phyloP scores from a whole-genome alignment of 148 eudicot species.

The Amaranthus hypochondriacus region DNA sequence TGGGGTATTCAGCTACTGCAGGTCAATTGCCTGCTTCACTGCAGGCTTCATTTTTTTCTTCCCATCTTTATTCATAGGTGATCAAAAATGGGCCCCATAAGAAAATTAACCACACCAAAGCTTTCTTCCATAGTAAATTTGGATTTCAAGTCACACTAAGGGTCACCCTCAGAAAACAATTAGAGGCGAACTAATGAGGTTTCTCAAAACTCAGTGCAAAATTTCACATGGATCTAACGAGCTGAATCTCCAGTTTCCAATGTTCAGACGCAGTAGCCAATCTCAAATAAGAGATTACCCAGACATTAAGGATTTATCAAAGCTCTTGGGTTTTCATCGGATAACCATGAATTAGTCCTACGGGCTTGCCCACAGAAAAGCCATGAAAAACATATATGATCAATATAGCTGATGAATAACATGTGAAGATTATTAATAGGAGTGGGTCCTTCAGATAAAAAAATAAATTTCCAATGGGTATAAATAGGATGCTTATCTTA shows the following conservation, averaged over 20 bases:
- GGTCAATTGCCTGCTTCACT: background rate
- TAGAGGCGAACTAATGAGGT: background rate
- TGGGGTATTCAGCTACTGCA: background rate
- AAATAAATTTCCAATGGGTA: background rate
- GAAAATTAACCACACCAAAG: background rate
- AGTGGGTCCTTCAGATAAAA: slow-evolving; percentile 3
- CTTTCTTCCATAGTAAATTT: background rate
- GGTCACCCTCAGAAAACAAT: background rate
- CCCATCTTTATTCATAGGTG: background rate
- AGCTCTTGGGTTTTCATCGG: slow-evolving; percentile 3
- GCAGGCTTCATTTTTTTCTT: background rate
- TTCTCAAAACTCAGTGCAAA: background rate
- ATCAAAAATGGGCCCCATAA: background rate
- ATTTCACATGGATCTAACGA: background rate
- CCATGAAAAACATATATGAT: background rate
- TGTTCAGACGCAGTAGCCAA: slow-evolving; percentile 8
- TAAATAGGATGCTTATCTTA: slow-evolving; percentile 10
- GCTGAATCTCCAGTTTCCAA: slow-evolving; percentile 6
- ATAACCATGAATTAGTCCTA: slow-evolving; percentile 11
- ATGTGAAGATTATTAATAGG: slow-evolving; percentile 18
- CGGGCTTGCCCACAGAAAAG: slow-evolving; percentile 23
- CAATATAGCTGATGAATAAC: slow-evolving; percentile 11
- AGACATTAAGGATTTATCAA: background rate
- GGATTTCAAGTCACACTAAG: background rate
- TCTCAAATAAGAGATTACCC: background rate